Evolutionary conservation across 441 rosid genomes (phyloP), one percentile per base, ranked within the genome.

Genomic region (Populus trichocarpa): DNA sequence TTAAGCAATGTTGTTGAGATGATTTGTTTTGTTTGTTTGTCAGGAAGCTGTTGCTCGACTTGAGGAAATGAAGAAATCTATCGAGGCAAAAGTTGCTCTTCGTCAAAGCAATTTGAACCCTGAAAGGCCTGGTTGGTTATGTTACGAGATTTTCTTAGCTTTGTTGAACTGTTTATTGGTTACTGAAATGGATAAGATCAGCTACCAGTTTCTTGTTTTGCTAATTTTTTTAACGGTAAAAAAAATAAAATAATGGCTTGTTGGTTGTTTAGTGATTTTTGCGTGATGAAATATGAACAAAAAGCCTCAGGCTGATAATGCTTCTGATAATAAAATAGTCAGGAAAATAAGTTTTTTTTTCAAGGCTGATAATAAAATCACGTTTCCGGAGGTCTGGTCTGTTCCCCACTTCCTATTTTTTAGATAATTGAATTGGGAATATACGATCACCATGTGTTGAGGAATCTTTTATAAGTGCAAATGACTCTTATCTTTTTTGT

Each of bases 21-120:
- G 13, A 8, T 32, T 28, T 79, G 69, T 30, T 69, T 26, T 69
- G 28, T 36, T 46, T 23, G 53, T 79, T 76, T 74, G 75, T 35
- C 85, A 95, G 99, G 99, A 95, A 90, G 91, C 93, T 73, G 88
- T 79, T 83, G 97, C 96, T 82, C 97, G 98, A 65, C 84, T 84
- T 40, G 92, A 90, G 77, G 97, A 93, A 86, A 85, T 89, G 64
- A 90, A 84, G 90, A 92, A 88, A 80, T 87, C 87, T 1, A 75
- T 87, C 2, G 99, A 95, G 82, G 92, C 94, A 22, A 97, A 95
- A 84, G 53, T 90, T 87, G 82, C 92, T 79, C 99, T 97, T 88
- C 99, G 99, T 79, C 98, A 90, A 66, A 90, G 82, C 77, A 94
- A 96, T 72, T 87, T 95, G 86, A 93, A 92, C 86, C 98, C 99